phyloP scores from a whole-genome alignment of 2,329 filamentous ascomycete genomes.

The Alternaria hordeiaustralica region DNA sequence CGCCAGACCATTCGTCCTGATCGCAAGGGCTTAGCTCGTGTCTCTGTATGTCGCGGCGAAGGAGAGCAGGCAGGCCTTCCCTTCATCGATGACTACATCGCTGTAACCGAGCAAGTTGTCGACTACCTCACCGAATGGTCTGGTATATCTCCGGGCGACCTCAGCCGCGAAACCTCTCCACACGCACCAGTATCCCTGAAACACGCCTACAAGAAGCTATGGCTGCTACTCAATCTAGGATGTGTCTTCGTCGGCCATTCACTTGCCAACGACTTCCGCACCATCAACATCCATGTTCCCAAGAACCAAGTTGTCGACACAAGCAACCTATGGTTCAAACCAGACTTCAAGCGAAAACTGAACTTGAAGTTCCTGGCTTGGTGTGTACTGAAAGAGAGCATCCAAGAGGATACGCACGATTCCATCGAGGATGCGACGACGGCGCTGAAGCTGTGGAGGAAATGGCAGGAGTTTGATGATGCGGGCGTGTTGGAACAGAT shows the following conservation, averaged over 20 bases:
- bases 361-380: constrained; percentile 91
- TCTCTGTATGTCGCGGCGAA: constrained; percentile 83
- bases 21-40: constrained; percentile 88
- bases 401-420: constrained; percentile 91
- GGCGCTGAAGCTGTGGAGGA: constrained; percentile 85
- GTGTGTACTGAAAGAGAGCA: constrained; percentile 85
- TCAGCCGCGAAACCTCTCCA: constrained; percentile 77
- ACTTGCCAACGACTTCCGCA: constrained; percentile 92
- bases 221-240: constrained; percentile 92
- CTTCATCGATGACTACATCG: constrained; percentile 98
- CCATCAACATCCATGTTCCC: constrained; percentile 96
- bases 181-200: constrained; percentile 90
- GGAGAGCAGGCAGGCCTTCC: constrained; percentile 80
- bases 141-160: constrained; percentile 83
- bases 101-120: constrained; percentile 86
- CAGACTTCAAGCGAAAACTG: constrained; percentile 80
- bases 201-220: constrained; percentile 95
- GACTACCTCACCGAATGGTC: constrained; percentile 96
- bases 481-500: constrained; percentile 83
- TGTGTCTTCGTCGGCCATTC: constrained; percentile 95
- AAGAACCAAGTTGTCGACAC: constrained; percentile 92
- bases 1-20: constrained; percentile 90
- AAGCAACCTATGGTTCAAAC: constrained; percentile 86
- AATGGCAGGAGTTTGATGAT: constrained; percentile 87
- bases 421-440: constrained; percentile 94